Evolutionary conservation across 352 stramenopile species (phyloP).

Genomic region (Globisporangium cystogenes): DNA sequence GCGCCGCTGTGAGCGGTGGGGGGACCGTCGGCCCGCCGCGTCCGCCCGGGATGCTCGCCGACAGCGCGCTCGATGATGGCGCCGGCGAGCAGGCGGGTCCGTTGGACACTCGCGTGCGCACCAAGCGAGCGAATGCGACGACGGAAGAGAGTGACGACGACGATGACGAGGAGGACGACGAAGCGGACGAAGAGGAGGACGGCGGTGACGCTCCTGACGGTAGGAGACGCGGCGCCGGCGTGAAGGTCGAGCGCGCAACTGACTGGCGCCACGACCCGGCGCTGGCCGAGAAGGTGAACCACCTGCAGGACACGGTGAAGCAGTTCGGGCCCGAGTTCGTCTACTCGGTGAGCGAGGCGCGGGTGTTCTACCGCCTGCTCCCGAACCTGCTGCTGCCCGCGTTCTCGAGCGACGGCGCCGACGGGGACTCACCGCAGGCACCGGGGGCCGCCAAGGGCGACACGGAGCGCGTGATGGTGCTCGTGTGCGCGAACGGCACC

Average conservation of each 20-base stretch:
- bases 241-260: neutral
- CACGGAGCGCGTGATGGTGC: constrained; percentile 31
- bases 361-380: constrained; percentile 47
- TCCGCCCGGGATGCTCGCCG: neutral
- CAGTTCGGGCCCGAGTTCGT: constrained; percentile 35
- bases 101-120: neutral
- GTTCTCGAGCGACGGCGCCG: constrained; percentile 1
- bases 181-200: neutral
- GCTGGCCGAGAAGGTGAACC: constrained; percentile 7
- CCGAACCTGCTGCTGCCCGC: constrained; percentile 15
- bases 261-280: constrained; percentile 4
- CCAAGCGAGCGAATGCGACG: neutral
- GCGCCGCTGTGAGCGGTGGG: neutral
- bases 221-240: neutral
- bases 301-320: constrained; percentile 16
- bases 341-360: constrained; percentile 42
- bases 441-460: constrained; percentile 16
- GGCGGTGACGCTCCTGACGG: neutral
- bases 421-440: constrained; percentile 1
- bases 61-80: neutral
- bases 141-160: neutral
- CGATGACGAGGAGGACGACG: neutral
- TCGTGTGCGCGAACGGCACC: constrained; percentile 44
- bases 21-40: neutral
- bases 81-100: neutral